phyloP scores from a whole-genome alignment of 2,329 filamentous ascomycete species.

The Calonectria henricotiae region DNA sequence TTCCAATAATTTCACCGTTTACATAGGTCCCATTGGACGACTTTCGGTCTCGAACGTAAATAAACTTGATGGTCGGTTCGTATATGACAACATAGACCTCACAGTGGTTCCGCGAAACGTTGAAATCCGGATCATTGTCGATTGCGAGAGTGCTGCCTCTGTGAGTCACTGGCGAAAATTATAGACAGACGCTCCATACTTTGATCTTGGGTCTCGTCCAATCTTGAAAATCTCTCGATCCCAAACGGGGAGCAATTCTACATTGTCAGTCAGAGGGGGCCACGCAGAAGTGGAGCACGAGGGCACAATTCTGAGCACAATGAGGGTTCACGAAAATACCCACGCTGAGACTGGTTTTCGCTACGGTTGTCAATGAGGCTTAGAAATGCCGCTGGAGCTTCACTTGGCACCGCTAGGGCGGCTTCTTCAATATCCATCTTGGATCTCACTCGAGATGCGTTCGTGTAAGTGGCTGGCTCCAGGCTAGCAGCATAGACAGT shows the following conservation, averaged over 20 bases:
- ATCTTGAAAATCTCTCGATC: slow-evolving; percentile 57
- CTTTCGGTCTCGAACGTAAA: slow-evolving; percentile 72
- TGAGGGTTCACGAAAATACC: slow-evolving; percentile 30
- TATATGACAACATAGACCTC: slow-evolving; percentile 71
- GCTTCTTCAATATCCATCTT: slow-evolving; percentile 45
- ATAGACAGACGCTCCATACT: slow-evolving; percentile 48
- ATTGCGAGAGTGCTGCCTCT: slow-evolving; percentile 60
- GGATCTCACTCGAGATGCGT: slow-evolving; percentile 24
- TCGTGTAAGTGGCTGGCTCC: slow-evolving; percentile 45
- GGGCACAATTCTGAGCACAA: slow-evolving; percentile 16
- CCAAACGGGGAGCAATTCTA: slow-evolving; percentile 53
- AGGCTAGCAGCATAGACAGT: slow-evolving; percentile 24
- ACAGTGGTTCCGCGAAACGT: slow-evolving; percentile 70
- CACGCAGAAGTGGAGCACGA: slow-evolving; percentile 34
- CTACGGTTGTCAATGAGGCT: slow-evolving; percentile 49
- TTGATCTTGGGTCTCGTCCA: slow-evolving; percentile 57
- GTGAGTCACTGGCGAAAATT: slow-evolving; percentile 26
- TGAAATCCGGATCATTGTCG: slow-evolving; percentile 55
- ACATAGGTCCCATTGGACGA: slow-evolving; percentile 71
- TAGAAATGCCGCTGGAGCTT: slow-evolving; percentile 51
- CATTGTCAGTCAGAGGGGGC: slow-evolving; percentile 37
- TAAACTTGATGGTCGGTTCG: slow-evolving; percentile 61
- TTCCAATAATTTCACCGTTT: slow-evolving; percentile 64
- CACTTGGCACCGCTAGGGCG: slow-evolving; percentile 19
- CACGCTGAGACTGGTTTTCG: slow-evolving; percentile 51